Percentiles rank a stretch among this genome's conserved stretches.
These are phyloP conservation scores for Hypoxylon sp. DNA, from an alignment of 2,329 filamentous ascomycete genomes.

Conservation along the genomic window DNA sequence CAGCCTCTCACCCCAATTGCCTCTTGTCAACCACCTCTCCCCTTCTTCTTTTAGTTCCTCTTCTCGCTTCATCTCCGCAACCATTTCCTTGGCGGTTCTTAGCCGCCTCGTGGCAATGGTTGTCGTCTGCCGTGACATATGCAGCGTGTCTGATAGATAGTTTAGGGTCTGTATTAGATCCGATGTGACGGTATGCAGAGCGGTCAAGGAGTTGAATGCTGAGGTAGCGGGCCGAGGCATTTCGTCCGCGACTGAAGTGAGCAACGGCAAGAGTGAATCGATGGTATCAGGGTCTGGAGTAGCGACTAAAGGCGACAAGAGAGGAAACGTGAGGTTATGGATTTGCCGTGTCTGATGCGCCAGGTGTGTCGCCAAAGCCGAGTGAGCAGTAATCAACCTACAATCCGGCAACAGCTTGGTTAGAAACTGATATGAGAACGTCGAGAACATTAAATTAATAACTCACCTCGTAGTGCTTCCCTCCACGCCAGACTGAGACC, in stretches of 20 bases:
- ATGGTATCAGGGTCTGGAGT: conserved; percentile 74
- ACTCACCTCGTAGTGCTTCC: conserved; percentile 77
- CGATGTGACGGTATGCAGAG: conserved; percentile 77
- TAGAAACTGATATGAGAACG: conserved; percentile 7
- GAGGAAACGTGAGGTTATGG: conserved; percentile 77
- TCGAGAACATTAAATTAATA: neutral
- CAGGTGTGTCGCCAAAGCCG: conserved; percentile 80
- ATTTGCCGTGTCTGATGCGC: conserved; percentile 81
- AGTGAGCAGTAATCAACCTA: conserved; percentile 81
- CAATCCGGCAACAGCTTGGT: neutral
- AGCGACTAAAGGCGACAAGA: conserved; percentile 77
- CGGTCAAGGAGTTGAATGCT: conserved; percentile 74
- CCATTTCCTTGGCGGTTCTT: conserved; percentile 84
- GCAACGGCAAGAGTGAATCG: conserved; percentile 76
- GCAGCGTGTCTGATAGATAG: conserved; percentile 88
- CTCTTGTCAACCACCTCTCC: conserved; percentile 81
- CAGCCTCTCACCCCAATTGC: conserved; percentile 85
- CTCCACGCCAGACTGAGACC: conserved; percentile 79
- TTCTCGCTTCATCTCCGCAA: conserved; percentile 86
- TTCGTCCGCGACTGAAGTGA: conserved; percentile 73
- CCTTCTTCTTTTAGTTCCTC: conserved; percentile 86
- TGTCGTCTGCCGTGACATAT: conserved; percentile 93
- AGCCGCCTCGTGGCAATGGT: conserved; percentile 84
- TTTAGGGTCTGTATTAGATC: conserved; percentile 85
- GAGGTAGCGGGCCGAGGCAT: conserved; percentile 75